Evolutionary conservation across 805 yeast species (phyloP).

Genomic region (Phaffomyces opuntiae): DNA sequence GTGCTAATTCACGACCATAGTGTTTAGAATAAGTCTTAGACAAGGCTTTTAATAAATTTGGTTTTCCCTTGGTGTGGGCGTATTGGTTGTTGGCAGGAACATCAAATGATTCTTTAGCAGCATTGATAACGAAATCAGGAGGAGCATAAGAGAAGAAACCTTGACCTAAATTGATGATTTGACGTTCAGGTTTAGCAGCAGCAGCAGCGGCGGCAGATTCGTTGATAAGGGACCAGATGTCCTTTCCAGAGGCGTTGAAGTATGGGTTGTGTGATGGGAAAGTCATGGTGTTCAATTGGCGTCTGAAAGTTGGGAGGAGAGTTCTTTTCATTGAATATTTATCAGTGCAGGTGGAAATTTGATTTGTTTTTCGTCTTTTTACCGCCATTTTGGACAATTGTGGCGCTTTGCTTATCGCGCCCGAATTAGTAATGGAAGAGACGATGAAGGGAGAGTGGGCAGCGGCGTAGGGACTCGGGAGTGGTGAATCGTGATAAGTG

Average conservation of each 20-base stretch:
- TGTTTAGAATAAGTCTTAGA: conserved; percentile 64
- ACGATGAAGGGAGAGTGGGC: no score
- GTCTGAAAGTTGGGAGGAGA: background rate
- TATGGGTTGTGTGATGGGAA: conserved; percentile 54
- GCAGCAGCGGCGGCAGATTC: conserved; percentile 88
- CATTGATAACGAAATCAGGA: conserved; percentile 83
- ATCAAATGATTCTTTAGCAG: conserved; percentile 71
- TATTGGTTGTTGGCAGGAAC: conserved; percentile 81
- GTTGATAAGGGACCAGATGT: conserved; percentile 92
- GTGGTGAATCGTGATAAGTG: no score
- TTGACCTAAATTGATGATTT: conserved; percentile 87
- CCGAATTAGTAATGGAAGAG: no score
- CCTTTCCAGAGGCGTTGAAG: conserved; percentile 69
- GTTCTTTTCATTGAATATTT: no score
- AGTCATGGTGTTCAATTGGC: conserved; percentile 3
- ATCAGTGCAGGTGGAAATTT: no score
- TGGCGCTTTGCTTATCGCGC: no score
- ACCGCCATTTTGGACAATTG: no score
- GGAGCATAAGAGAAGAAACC: conserved; percentile 97
- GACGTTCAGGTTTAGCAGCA: conserved; percentile 60
- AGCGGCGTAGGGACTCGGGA: no score
- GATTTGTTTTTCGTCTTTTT: no score
- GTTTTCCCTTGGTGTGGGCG: conserved; percentile 86
- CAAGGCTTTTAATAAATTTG: conserved; percentile 62
- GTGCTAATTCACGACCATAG: conserved; percentile 49